Base-by-base conservation (phyloP, 352 stramenopile genomes). In the Pythium angustatum region DNA sequence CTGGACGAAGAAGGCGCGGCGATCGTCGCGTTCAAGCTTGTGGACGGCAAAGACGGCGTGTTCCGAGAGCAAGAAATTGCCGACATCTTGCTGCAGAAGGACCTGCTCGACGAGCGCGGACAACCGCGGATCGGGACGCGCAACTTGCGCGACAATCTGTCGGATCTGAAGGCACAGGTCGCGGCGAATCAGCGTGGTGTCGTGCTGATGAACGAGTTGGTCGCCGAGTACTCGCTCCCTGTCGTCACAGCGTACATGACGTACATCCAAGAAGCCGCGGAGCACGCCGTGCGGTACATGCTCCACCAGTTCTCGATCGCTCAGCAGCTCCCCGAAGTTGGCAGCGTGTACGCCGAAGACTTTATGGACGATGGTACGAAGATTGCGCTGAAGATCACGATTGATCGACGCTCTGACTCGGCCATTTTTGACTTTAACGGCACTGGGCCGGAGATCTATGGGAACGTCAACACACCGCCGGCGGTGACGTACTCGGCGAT, bases 1-100 rank as follows among this genome's bases (percentile, higher is more conserved):
- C 76, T 99, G 48, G 94, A 95, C 43, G 93, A 99, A 76, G 98
- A 99, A 88, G 98, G 98, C 38, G 97, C 97, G 15, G 97, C 96
- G n/a, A 99, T 99, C 73, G 87, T 99, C 34, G 96, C 97, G 0
- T 99, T 99, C 80, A 99, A 99, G 72, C 79, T 99, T 10, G 96
- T 99, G 7, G 82, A 94, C n/a, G 85, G 86, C 15, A 89, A 90
- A 24, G 72, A 91, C 47, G 96, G 96, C 7, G 75, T 90, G n/a
- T 99, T 99, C 75, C 85, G 98, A 54, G 97, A 99, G 72, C 76
- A 96, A 50, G 96, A 96, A 17, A 99, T 99, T 60, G 96, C 93
- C 0, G 91, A 98, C 33, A 98, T 99, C 64, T 77, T 99, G 11
- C 71, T 90, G 48, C 87, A 97, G 44, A 97, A 98, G 47, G 93